These are phyloP conservation scores for Penicillium sp. DNA, from an alignment of 2,329 filamentous ascomycete genomes.

Conservation along the genomic window DNA sequence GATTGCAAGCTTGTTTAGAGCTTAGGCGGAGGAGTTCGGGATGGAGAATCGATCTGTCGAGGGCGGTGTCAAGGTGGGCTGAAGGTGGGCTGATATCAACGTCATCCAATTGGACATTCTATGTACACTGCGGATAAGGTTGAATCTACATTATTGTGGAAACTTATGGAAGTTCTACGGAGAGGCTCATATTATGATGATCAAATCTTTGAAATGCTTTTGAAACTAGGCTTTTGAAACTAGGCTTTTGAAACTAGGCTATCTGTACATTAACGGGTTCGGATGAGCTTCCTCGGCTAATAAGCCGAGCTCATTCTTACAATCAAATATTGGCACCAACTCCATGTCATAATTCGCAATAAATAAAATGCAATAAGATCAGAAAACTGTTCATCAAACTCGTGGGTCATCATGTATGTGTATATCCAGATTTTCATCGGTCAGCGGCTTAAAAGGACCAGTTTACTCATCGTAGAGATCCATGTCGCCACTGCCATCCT, in stretches of 20 bases:
- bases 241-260: background rate
- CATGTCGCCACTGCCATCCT: constrained; percentile 58
- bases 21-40: background rate
- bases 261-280: background rate
- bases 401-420: background rate
- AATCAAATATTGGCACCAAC: background rate
- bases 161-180: background rate
- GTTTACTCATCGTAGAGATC: constrained; percentile 59
- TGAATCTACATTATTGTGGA: background rate
- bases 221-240: background rate
- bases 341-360: background rate
- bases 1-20: constrained; percentile 1
- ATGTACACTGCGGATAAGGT: background rate
- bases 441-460: background rate
- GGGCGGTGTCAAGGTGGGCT: constrained; percentile 17
- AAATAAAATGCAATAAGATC: background rate
- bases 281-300: background rate
- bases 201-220: background rate
- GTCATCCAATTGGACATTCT: constrained; percentile 11
- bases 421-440: background rate
- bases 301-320: background rate
- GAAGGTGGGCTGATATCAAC: constrained; percentile 17
- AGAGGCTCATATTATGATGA: background rate
- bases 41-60: background rate
- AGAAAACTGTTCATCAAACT: background rate